Conservation (phyloP, 208 protist species). For the Wallacemonas sp. region DNA sequence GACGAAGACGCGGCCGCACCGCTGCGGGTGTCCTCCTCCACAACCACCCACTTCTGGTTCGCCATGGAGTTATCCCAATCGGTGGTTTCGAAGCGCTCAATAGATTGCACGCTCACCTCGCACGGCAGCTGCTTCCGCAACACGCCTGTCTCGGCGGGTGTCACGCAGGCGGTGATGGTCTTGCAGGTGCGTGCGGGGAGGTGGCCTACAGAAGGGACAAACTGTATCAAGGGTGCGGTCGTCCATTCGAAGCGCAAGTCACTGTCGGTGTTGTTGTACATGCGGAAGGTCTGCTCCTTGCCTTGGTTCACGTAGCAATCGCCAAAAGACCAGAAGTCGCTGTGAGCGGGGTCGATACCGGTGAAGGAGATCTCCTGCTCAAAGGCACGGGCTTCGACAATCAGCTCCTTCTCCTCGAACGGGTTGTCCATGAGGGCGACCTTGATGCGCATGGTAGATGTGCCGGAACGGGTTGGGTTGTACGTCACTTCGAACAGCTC, state of each 20-base stretch:
- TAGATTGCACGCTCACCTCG: conserved; percentile 28
- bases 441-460: conserved; percentile 51
- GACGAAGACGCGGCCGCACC: conserved; percentile 12
- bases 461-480: conserved; percentile 52
- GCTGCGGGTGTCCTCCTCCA: conserved; percentile 26
- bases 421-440: conserved; percentile 90
- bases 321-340: conserved; percentile 85
- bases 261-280: conserved; percentile 82
- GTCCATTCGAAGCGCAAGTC: conserved; percentile 85
- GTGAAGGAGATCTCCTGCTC: conserved; percentile 88
- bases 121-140: conserved; percentile 27
- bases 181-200: conserved; percentile 49
- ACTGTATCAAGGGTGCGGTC: conserved; percentile 24
- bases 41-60: conserved; percentile 63
- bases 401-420: conserved; percentile 91
- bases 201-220: conserved; percentile 59
- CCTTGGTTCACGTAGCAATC: conserved; percentile 76
- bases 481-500: conserved; percentile 67
- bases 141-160: conserved; percentile 21
- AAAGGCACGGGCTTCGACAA: conserved; percentile 84
- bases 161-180: conserved; percentile 45
- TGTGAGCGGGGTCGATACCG: conserved; percentile 72
- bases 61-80: conserved; percentile 75
- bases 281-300: conserved; percentile 66
- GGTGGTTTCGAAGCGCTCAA: conserved; percentile 23